Evolutionary conservation across 2,329 filamentous ascomycete species (phyloP), one percentile per base, ranked within the genome.

Genomic region (Aspergillus floridensis): DNA sequence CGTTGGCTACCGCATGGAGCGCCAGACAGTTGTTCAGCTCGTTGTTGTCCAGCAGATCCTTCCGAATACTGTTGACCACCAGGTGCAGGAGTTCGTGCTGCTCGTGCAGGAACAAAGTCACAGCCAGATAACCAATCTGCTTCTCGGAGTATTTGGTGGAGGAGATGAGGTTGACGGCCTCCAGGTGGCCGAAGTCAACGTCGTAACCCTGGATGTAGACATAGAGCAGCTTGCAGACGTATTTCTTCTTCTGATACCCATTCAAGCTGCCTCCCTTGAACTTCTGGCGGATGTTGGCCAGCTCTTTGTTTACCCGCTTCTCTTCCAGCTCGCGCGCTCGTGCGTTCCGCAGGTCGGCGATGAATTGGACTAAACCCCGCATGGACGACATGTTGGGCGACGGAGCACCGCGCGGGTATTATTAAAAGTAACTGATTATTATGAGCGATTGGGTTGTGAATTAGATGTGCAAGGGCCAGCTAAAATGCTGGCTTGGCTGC

Each of bases 231-330:
- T 99, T 99, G 91, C 95, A 99, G 67, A 99, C 95, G 75, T 99
- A 99, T 90, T 99, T 99, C 85, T 99, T 99, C 83, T 96, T 97
- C 82, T 97, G 92, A 74, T 99, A 99, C 66, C 95, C 96, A 74
- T 89, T 96, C 59, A 99, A 81, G 73, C 85, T 95, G 65, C 92
- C 93, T 76, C 95, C 91, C 84, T 96, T 96, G 82, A 98, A 99
- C 79, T 98, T 98, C 80, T 97, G 92, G 72, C 92, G 88, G 76
- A 99, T 99, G 74, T 99, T 99, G 74, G 95, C 95, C 76, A 99
- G 80, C 81, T 99, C 95, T 82, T 99, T 99, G 79, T 99, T 99
- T 81, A 99, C 98, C 74, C 95, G 86, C 84, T 99, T 99, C 82
- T 99, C 95, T 77, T 99, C 95, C 64, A 99, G 81, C 76, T 99